Percentiles rank a stretch among this genome's conserved stretches.
Conservation (phyloP, 177 flowering plant species). For the Vitis hybrid region DNA sequence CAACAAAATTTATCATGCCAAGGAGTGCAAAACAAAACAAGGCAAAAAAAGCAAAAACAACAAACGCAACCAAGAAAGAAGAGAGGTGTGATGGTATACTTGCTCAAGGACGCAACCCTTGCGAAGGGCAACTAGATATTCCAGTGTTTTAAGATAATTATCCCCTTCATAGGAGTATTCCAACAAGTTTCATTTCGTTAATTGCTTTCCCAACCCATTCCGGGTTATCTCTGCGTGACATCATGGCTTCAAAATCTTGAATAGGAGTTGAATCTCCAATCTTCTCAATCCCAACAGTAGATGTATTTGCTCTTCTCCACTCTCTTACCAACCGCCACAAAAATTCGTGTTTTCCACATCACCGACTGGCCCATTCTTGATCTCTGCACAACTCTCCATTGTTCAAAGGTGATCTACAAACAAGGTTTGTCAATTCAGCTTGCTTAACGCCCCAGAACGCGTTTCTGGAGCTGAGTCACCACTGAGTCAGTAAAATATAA, state of each 20-base stretch:
- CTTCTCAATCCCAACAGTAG: conserved; percentile 38
- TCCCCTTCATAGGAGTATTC: conserved; percentile 60
- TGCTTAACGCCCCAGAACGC: no score
- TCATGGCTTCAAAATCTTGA: conserved; percentile 90
- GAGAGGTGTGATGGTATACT: conserved; percentile 29
- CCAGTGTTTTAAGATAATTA: conserved; percentile 56
- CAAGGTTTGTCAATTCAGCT: no score
- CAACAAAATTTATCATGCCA: background rate
- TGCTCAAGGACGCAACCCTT: conserved; percentile 86
- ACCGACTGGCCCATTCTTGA: no score
- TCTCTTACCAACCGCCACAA: no score
- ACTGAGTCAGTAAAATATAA: no score
- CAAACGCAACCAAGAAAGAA: background rate
- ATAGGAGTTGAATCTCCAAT: conserved; percentile 65
- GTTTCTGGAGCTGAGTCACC: no score
- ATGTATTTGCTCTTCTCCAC: conserved; percentile 7
- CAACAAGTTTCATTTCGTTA: conserved; percentile 61
- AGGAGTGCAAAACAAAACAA: no score
- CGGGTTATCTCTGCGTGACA: conserved; percentile 75
- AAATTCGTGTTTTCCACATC: no score
- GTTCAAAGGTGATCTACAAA: no score
- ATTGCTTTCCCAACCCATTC: conserved; percentile 78
- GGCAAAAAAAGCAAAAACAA: background rate
- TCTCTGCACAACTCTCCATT: no score
- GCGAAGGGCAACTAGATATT: conserved; percentile 70